Percentiles rank a stretch among this genome's conserved stretches.
These are phyloP conservation scores for Apiospora malaysiana DNA, from an alignment of 2,329 filamentous ascomycete species.

Conservation along the genomic window DNA sequence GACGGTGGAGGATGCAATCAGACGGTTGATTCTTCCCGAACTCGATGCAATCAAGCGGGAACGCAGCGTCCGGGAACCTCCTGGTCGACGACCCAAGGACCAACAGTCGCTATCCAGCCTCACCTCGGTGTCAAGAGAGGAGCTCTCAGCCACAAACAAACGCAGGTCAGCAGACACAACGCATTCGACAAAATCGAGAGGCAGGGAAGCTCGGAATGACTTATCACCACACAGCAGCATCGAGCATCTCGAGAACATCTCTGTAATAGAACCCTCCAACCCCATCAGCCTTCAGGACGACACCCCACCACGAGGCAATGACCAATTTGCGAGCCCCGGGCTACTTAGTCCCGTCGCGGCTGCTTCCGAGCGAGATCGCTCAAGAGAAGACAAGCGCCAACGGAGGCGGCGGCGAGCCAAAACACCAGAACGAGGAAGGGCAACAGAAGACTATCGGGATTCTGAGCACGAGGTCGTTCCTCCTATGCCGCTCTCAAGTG, in stretches of 20 bases:
- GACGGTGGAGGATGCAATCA: conserved; percentile 92
- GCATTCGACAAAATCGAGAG: conserved; percentile 56
- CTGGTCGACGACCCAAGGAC: conserved; percentile 48
- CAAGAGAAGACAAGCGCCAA: conserved; percentile 56
- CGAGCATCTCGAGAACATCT: conserved; percentile 54
- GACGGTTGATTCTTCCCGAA: conserved; percentile 87
- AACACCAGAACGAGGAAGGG: conserved; percentile 52
- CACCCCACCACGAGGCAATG: conserved; percentile 52
- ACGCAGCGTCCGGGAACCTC: conserved; percentile 75
- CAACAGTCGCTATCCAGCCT: conserved; percentile 69
- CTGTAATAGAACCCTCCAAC: conserved; percentile 51
- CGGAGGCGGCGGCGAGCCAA: conserved; percentile 60
- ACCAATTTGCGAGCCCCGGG: conserved; percentile 45
- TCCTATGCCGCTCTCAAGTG: conserved; percentile 88
- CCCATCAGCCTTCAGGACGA: conserved; percentile 47
- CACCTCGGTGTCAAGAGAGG: conserved; percentile 60
- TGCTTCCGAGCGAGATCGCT: conserved; percentile 47
- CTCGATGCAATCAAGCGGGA: conserved; percentile 90
- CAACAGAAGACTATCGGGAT: conserved; percentile 58
- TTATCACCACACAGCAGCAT: conserved; percentile 56
- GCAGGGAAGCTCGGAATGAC: conserved; percentile 62
- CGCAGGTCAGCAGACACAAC: conserved; percentile 58
- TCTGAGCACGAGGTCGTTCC: conserved; percentile 65
- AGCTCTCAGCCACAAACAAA: conserved; percentile 57
- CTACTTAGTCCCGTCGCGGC: conserved; percentile 46